These are phyloP conservation scores for Terfezia claveryi DNA, from an alignment of 495 filamentous ascomycete genomes.

Conservation along the genomic window DNA sequence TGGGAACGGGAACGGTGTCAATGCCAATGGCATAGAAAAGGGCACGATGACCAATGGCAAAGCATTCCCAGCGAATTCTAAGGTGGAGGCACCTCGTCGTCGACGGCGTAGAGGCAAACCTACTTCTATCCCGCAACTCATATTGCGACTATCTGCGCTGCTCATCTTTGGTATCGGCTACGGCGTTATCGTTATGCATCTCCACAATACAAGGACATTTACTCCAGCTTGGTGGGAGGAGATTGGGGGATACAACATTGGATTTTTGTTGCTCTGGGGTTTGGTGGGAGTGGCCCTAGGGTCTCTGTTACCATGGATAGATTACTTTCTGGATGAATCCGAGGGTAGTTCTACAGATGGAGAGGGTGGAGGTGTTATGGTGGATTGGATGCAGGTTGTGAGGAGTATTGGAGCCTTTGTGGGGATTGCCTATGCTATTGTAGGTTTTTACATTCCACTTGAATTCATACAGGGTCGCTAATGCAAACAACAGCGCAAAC, in stretches of 20 bases:
- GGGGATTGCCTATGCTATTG: slow-evolving; percentile 91
- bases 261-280: slow-evolving; percentile 64
- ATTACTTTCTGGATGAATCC: slow-evolving; percentile 35
- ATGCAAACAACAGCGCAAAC: slow-evolving; percentile 35
- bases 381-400: slow-evolving; percentile 64
- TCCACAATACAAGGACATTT: slow-evolving; percentile 48
- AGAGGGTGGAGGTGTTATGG: slow-evolving; percentile 22
- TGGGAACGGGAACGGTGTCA: slow-evolving; percentile 17
- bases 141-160: slow-evolving; percentile 25
- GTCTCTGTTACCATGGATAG: slow-evolving; percentile 63
- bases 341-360: slow-evolving; percentile 12
- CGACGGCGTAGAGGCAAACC: background rate
- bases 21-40: slow-evolving; percentile 19
- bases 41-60: background rate
- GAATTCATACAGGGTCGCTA: slow-evolving; percentile 1
- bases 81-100: background rate
- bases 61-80: background rate
- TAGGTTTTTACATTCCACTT: slow-evolving; percentile 25
- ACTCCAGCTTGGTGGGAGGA: slow-evolving; percentile 15
- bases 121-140: background rate
- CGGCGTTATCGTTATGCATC: slow-evolving; percentile 61
- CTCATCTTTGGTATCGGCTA: slow-evolving; percentile 67
- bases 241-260: slow-evolving; percentile 30
- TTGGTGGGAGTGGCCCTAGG: slow-evolving; percentile 54
- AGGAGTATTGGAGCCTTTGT: slow-evolving; percentile 83